A percentile compares a stretch with the other conserved stretches of the same genome.
Evolutionary conservation across 441 rosid species (phyloP).

Genomic region (Isatis lusitanica): DNA sequence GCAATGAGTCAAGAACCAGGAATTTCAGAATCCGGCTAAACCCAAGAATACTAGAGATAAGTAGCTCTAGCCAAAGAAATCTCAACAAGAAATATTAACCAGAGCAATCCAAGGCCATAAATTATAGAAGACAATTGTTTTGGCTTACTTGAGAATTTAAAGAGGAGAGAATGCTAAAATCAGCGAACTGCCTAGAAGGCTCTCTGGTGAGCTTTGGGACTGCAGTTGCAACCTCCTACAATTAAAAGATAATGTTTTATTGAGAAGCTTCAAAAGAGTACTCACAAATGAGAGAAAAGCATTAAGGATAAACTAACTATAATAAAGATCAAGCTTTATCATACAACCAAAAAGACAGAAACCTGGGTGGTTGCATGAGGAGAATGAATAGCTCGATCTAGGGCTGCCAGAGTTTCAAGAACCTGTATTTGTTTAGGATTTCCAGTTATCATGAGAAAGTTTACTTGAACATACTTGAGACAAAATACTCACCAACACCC

Average conservation of each 20-base stretch:
- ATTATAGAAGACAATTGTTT: slow-evolving; percentile 4
- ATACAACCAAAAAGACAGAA: slow-evolving; percentile 5
- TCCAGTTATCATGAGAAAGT: slow-evolving; percentile 24
- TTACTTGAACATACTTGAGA: slow-evolving; percentile 34
- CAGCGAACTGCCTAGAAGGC: slow-evolving; percentile 85
- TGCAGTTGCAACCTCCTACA: slow-evolving; percentile 81
- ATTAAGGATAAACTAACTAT: slow-evolving; percentile 9
- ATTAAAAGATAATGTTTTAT: slow-evolving; percentile 20
- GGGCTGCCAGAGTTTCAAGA: slow-evolving; percentile 91
- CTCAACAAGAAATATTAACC: slow-evolving; percentile 2
- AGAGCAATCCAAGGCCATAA: slow-evolving; percentile 6
- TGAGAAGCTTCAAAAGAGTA: background rate
- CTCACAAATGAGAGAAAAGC: slow-evolving; percentile 6
- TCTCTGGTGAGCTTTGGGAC: slow-evolving; percentile 80
- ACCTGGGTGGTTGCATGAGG: slow-evolving; percentile 99
- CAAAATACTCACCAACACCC: slow-evolving; percentile 88
- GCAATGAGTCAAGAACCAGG: slow-evolving; percentile 42
- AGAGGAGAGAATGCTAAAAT: slow-evolving; percentile 87
- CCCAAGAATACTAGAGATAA: slow-evolving; percentile 12
- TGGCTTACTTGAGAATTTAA: slow-evolving; percentile 90
- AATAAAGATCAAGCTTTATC: slow-evolving; percentile 8
- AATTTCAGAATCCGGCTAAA: slow-evolving; percentile 24
- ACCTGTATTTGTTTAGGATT: slow-evolving; percentile 55
- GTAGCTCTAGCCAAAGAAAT: slow-evolving; percentile 13
- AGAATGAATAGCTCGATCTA: slow-evolving; percentile 94